phyloP scores from a whole-genome alignment of 768 basidiomycete genomes.

The Psilocybe cyanescens region DNA sequence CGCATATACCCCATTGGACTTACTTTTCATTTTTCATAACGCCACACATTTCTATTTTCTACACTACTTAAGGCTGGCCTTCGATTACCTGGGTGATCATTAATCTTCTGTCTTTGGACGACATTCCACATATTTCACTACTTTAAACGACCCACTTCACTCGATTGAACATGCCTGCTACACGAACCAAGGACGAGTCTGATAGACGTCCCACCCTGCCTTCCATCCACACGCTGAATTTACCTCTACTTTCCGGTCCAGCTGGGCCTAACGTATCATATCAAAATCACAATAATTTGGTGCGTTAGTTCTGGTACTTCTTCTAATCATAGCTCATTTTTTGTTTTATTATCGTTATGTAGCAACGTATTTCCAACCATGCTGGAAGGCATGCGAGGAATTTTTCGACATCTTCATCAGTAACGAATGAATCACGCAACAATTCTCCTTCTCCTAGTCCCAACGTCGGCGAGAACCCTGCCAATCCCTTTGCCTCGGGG shows the following conservation, averaged over 20 bases:
- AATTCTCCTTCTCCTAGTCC: slow-evolving; percentile 21
- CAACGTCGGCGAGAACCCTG: slow-evolving; percentile 8
- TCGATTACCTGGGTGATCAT: slow-evolving; percentile 39
- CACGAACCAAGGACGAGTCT: slow-evolving; percentile 15
- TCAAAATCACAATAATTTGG: slow-evolving; percentile 22
- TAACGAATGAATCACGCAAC: slow-evolving; percentile 18
- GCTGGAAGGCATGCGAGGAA: slow-evolving; percentile 27
- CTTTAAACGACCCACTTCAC: slow-evolving; percentile 4
- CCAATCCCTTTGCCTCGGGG: slow-evolving; percentile 12
- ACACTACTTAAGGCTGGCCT: slow-evolving; percentile 40
- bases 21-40: slow-evolving; percentile 24
- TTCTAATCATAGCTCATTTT: not conserved
- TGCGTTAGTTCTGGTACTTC: slow-evolving; percentile 6
- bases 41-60: slow-evolving; percentile 16
- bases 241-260: slow-evolving; percentile 30
- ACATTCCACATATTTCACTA: slow-evolving; percentile 14
- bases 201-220: slow-evolving; percentile 53
- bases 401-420: slow-evolving; percentile 33
- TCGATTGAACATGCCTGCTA: slow-evolving; percentile 11
- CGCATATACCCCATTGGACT: slow-evolving; percentile 25
- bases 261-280: slow-evolving; percentile 22
- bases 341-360: not conserved
- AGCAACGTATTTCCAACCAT: slow-evolving; percentile 15
- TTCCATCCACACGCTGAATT: slow-evolving; percentile 51
- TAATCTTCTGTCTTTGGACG: slow-evolving; percentile 23